Conservation (phyloP, 2,329 filamentous ascomycete genomes). For the Akanthomyces lecanii region DNA sequence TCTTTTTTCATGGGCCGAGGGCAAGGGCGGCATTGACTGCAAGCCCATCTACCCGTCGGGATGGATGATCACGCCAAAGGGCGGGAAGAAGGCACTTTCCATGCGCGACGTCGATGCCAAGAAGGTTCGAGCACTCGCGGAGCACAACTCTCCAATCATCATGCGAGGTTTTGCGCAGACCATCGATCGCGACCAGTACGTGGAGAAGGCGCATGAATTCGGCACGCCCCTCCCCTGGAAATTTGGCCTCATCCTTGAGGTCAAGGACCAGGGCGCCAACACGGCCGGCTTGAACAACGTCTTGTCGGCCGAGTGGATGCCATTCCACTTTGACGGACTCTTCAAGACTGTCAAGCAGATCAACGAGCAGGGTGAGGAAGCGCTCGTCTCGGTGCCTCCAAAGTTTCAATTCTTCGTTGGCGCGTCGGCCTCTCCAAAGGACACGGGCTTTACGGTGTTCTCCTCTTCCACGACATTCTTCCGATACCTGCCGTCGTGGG, state of each 20-base stretch:
- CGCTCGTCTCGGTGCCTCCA: conserved; percentile 40
- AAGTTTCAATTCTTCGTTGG: conserved; percentile 51
- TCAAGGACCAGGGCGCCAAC: conserved; percentile 44
- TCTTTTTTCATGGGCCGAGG: conserved; percentile 38
- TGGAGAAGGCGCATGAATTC: conserved; percentile 43
- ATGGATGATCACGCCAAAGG: conserved; percentile 36
- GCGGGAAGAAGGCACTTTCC: conserved; percentile 29
- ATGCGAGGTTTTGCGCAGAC: conserved; percentile 49
- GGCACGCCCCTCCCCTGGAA: conserved; percentile 48
- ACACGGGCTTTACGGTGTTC: conserved; percentile 52
- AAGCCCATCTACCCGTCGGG: conserved; percentile 47
- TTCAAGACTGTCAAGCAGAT: conserved; percentile 47
- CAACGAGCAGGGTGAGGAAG: conserved; percentile 36
- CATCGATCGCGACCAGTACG: conserved; percentile 40
- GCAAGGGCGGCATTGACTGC: conserved; percentile 35
- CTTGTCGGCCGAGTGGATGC: conserved; percentile 51
- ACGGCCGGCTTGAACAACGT: conserved; percentile 48
- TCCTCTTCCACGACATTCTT: conserved; percentile 48
- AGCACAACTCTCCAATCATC: conserved; percentile 49
- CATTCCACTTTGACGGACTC: conserved; percentile 54
- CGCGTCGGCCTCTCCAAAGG: conserved; percentile 41
- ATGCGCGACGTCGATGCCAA: conserved; percentile 41
- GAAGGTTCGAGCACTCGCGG: conserved; percentile 43
- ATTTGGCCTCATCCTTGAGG: conserved; percentile 48
- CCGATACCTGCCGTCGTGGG: conserved; percentile 38